These are phyloP conservation scores for Camillea tinctor DNA, from an alignment of 2,329 filamentous ascomycete genomes.

Conservation along the genomic window DNA sequence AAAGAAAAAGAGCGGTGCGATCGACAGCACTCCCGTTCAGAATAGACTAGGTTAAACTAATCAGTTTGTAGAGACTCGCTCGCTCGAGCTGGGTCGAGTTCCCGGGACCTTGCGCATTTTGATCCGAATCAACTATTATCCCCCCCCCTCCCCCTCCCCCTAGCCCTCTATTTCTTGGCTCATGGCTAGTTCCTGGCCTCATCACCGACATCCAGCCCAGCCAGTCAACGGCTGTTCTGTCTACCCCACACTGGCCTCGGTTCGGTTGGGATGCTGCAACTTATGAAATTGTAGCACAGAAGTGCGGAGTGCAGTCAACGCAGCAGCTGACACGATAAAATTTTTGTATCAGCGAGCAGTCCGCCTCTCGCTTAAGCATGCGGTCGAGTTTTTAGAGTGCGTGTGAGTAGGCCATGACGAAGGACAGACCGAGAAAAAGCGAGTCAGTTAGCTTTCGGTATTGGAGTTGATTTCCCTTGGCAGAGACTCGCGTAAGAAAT, in stretches of 20 bases:
- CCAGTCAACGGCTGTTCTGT: slow-evolving; percentile 20
- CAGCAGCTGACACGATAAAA: slow-evolving; percentile 28
- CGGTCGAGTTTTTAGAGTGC: slow-evolving; percentile 22
- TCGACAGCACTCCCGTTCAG: slow-evolving; percentile 10
- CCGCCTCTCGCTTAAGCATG: slow-evolving; percentile 32
- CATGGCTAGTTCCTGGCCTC: slow-evolving; percentile 25
- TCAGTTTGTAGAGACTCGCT: slow-evolving; percentile 9
- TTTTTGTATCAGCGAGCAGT: slow-evolving; percentile 26
- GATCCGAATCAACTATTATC: slow-evolving; percentile 30
- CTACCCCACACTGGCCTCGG: slow-evolving; percentile 32
- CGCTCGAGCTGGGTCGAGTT: slow-evolving; percentile 20
- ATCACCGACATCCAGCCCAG: slow-evolving; percentile 10
- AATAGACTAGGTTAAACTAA: slow-evolving; percentile 17
- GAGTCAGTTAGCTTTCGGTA: slow-evolving; percentile 14
- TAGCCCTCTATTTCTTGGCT: slow-evolving; percentile 6
- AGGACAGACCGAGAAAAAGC: slow-evolving; percentile 30
- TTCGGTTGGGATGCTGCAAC: slow-evolving; percentile 24
- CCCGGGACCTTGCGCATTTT: slow-evolving; percentile 26
- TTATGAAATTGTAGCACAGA: slow-evolving; percentile 23
- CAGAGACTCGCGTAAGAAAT: slow-evolving; percentile 18
- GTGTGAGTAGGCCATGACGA: slow-evolving; percentile 23
- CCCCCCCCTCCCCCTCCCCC: slow-evolving; percentile 16
- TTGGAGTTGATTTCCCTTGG: slow-evolving; percentile 14
- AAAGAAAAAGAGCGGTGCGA: slow-evolving; percentile 7
- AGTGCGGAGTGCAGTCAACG: slow-evolving; percentile 31